These are phyloP conservation scores for Ustilago loliicola DNA, from an alignment of 1,284 basidiomycete species.

Conservation along the genomic window DNA sequence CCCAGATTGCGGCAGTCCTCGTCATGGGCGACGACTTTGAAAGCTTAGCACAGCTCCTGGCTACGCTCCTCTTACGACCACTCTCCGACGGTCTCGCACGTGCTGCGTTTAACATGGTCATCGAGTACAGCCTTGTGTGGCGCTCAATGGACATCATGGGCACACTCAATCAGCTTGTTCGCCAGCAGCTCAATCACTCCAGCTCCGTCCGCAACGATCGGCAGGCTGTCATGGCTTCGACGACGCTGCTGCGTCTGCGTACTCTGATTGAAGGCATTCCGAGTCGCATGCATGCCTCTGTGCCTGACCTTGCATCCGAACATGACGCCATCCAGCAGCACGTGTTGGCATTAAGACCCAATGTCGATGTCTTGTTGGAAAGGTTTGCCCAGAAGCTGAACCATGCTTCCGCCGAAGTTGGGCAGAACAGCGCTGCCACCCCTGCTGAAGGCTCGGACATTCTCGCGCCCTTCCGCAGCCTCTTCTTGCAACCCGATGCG, in stretches of 20 bases:
- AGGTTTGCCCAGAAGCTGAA: slow-evolving; percentile 21
- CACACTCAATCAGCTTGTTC: slow-evolving; percentile 50
- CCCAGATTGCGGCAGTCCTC: slow-evolving; percentile 32
- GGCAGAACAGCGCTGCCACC: slow-evolving; percentile 7
- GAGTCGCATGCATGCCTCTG: slow-evolving; percentile 21
- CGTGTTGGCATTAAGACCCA: slow-evolving; percentile 28
- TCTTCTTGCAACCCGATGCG: slow-evolving; percentile 42
- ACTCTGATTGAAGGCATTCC: slow-evolving; percentile 43
- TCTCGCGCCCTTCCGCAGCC: slow-evolving; percentile 33
- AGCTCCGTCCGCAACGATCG: slow-evolving; percentile 46
- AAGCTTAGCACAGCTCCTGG: slow-evolving; percentile 41
- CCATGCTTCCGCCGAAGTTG: background rate
- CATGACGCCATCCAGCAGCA: slow-evolving; percentile 31
- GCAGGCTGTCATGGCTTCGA: slow-evolving; percentile 51
- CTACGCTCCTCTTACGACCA: slow-evolving; percentile 35
- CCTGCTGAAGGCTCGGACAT: slow-evolving; percentile 32
- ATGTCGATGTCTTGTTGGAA: slow-evolving; percentile 36
- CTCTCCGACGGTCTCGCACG: slow-evolving; percentile 40
- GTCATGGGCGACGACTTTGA: slow-evolving; percentile 45
- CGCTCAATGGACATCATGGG: slow-evolving; percentile 50
- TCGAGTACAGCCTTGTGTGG: slow-evolving; percentile 44
- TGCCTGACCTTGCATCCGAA: slow-evolving; percentile 11
- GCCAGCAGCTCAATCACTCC: slow-evolving; percentile 52
- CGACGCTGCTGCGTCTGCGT: slow-evolving; percentile 45
- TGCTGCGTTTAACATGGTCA: slow-evolving; percentile 45